A percentile compares a stretch with the other conserved stretches of the same genome.
Conservation (phyloP, 345 rosid genomes). For the Moringa oleifera region DNA sequence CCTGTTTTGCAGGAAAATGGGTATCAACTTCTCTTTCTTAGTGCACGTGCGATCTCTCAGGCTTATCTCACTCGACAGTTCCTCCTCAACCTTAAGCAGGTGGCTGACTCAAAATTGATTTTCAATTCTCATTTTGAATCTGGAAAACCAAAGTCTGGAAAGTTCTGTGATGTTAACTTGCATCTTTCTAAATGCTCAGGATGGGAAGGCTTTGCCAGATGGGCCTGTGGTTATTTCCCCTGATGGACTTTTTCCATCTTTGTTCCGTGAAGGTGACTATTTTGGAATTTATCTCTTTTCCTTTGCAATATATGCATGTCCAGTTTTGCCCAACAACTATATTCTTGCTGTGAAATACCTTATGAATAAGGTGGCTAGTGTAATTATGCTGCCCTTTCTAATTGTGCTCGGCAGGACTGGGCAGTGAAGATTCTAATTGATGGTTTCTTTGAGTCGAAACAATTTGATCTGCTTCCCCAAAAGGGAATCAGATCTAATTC, state of each 20-base stretch:
- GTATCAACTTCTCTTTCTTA: constrained; percentile 84
- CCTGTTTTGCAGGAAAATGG: constrained; percentile 76
- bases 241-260: constrained; percentile 91
- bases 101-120: constrained; percentile 11
- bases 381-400: too few species aligned
- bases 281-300: constrained; percentile 4
- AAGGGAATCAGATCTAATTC: too few species aligned
- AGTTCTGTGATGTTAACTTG: not conserved
- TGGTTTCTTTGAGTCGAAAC: too few species aligned
- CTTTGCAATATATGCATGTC: not conserved
- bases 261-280: constrained; percentile 83
- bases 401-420: too few species aligned
- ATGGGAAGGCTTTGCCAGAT: constrained; percentile 92
- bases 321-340: too few species aligned
- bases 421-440: too few species aligned
- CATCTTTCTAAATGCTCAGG: constrained; percentile 33
- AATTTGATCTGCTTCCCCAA: too few species aligned
- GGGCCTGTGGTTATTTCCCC: constrained; percentile 99
- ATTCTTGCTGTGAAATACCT: too few species aligned
- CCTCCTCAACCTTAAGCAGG: constrained; percentile 88
- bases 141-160: constrained; percentile 5
- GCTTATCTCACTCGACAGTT: constrained; percentile 85
- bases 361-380: too few species aligned
- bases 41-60: constrained; percentile 97
- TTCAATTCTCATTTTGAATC: not conserved